Base-by-base conservation (phyloP, 495 filamentous ascomycete species). In the Terfezia claveryi region DNA sequence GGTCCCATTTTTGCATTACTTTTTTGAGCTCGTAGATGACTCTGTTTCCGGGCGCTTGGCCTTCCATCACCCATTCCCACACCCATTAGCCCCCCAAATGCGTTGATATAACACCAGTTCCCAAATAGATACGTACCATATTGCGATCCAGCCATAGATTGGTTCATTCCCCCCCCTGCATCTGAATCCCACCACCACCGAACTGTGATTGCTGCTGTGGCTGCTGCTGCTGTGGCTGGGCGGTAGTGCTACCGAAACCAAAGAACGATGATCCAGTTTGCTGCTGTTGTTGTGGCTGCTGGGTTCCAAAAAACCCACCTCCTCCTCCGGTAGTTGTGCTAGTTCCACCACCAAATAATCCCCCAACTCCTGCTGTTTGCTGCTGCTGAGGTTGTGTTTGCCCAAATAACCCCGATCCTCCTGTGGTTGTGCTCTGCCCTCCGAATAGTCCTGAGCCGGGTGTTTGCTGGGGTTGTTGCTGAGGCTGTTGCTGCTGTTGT, bases 1-100 rank as follows among this genome's bases (percentile, higher is more conserved):
- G 77, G 58, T 87, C 75, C 91, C 91, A 99, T 73, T 94, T 94
- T 37, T 81, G 73, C 46, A 76, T 72, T 56, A 95, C 74, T 20
- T 51, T 51, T 12, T 20, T 32, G 23, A 51, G 50, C 16, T 51
- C 50, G 11, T 27, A 20, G n/a, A 32, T 20, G n/a, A 51, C 50
- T 12, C 16, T 51, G 50, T 32, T 51, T 20, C 23, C 23, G 14
- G 41, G 41, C 4, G 27, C 27, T 32, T 32, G 27, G 7, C 27
- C 27, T 32, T 32, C 4, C 4, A 32, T 7, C 4, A 32, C 27
- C 27, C 27, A 32, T 1, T 32, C 27, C 27, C 27, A 32, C 27
- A n/a, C 27, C 7, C 7, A 32, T 32, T 32, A 32, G 27, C 2
- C 27, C 27, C n/a, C 27, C 4, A 2, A 32, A 32, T 32, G 1